Percentiles rank a stretch among this genome's conserved stretches.
These are phyloP conservation scores for Nepenthes gracilis DNA, from an alignment of 148 eudicot genomes.

Conservation along the genomic window DNA sequence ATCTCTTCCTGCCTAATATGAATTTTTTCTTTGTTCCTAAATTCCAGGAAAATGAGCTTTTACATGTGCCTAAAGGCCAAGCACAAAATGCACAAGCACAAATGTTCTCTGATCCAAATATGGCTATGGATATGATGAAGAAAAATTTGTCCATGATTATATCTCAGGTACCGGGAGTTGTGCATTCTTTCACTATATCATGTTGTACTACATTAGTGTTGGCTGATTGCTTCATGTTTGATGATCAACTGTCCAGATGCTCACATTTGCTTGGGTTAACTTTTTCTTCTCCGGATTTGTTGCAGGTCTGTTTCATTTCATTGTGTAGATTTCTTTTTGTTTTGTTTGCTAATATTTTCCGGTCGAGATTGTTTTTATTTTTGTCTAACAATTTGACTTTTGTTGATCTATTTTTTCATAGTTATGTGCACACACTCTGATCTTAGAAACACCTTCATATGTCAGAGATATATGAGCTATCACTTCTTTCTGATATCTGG, in stretches of 20 bases:
- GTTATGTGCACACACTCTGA: no score
- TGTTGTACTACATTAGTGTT: not conserved
- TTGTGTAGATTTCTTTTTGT: not conserved
- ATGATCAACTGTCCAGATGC: constrained; percentile 40
- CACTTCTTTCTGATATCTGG: not conserved
- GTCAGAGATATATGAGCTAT: no score
- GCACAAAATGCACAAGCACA: constrained; percentile 85
- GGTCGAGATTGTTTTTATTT: no score
- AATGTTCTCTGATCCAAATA: constrained; percentile 99
- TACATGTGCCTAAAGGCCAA: constrained; percentile 94
- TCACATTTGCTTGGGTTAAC: constrained; percentile 97
- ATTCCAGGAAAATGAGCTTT: constrained; percentile 77
- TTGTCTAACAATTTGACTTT: no score
- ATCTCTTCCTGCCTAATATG: no score
- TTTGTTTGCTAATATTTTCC: no score
- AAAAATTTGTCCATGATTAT: constrained; percentile 97
- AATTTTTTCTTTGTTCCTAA: no score
- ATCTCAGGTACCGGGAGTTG: constrained; percentile 49
- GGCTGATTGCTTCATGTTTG: not conserved
- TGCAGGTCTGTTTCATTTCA: constrained; percentile 52
- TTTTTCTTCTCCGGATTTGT: constrained; percentile 99
- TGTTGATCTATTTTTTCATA: no score
- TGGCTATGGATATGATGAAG: constrained; percentile 99
- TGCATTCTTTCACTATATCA: not conserved
- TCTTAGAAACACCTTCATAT: no score